Percentiles rank a stretch among this genome's conserved stretches.
Evolutionary conservation across 176 grass and related monocot species (phyloP).

Genomic region (Avena sativa): DNA sequence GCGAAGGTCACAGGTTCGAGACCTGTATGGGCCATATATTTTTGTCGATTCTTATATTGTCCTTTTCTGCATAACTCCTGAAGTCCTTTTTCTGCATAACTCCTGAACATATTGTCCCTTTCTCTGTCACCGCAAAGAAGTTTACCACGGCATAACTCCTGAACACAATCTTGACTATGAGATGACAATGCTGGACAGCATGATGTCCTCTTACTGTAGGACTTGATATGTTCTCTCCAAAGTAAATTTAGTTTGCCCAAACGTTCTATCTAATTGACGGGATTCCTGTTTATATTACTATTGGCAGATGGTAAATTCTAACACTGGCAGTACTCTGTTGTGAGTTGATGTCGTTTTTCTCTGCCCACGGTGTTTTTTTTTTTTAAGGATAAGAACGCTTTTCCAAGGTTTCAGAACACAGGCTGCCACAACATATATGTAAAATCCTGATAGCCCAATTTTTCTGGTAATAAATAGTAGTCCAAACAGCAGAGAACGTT

Average conservation of each 20-base stretch:
- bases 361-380: not conserved
- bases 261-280: no score
- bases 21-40: conserved; percentile 73
- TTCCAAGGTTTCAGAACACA: no score
- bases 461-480: conserved; percentile 5
- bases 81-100: no score
- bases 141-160: not conserved
- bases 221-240: not conserved
- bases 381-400: not conserved
- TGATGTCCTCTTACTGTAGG: not conserved
- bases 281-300: no score
- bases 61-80: not conserved
- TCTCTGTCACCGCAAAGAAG: no score
- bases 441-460: conserved; percentile 3
- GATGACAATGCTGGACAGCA: not conserved
- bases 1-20: conserved; percentile 96
- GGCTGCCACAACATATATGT: not conserved
- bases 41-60: not conserved
- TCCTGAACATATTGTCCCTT: no score
- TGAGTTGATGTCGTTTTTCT: not conserved
- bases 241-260: no score
- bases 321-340: not conserved
- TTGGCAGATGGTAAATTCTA: no score
- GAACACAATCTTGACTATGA: not conserved
- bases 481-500: conserved; percentile 42